Percentiles rank a stretch among this genome's conserved stretches.
Conservation (phyloP, 208 protist genomes). For the Trypanosomatidae sp. region DNA sequence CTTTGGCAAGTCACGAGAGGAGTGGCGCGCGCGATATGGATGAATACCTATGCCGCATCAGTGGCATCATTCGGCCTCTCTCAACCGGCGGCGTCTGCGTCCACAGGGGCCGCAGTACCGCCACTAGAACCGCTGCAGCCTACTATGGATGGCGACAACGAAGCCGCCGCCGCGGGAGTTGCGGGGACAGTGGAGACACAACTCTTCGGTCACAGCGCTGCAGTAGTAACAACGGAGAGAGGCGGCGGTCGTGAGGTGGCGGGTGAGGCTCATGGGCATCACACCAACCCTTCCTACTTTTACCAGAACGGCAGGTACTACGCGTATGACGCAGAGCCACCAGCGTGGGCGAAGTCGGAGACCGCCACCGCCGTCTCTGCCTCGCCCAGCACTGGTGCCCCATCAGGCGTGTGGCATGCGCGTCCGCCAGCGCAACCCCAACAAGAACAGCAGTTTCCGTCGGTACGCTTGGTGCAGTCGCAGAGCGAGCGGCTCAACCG, state of each 20-base stretch:
- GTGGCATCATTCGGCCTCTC: background rate
- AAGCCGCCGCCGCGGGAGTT: background rate
- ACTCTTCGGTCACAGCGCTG: background rate
- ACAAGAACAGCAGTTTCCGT: background rate
- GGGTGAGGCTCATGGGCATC: background rate
- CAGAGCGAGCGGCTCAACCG: slow-evolving; percentile 7
- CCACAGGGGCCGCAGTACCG: background rate
- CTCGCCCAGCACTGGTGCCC: background rate
- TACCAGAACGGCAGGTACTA: slow-evolving; percentile 44
- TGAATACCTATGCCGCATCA: background rate
- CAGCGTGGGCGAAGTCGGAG: slow-evolving; percentile 6
- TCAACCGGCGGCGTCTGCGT: background rate
- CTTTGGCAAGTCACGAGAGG: background rate
- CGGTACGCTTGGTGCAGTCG: background rate
- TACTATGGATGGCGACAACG: background rate
- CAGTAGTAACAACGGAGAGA: background rate
- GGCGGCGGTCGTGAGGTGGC: background rate
- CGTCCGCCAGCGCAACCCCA: background rate
- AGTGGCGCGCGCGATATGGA: background rate
- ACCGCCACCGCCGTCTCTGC: background rate
- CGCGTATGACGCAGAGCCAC: slow-evolving; percentile 21
- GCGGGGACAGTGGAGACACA: background rate
- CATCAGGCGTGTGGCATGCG: background rate
- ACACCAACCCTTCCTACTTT: slow-evolving; percentile 13
- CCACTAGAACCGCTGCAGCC: background rate